Evolutionary conservation across 148 eudicot genomes (phyloP).

Genomic region (Polygonum maritimum): DNA sequence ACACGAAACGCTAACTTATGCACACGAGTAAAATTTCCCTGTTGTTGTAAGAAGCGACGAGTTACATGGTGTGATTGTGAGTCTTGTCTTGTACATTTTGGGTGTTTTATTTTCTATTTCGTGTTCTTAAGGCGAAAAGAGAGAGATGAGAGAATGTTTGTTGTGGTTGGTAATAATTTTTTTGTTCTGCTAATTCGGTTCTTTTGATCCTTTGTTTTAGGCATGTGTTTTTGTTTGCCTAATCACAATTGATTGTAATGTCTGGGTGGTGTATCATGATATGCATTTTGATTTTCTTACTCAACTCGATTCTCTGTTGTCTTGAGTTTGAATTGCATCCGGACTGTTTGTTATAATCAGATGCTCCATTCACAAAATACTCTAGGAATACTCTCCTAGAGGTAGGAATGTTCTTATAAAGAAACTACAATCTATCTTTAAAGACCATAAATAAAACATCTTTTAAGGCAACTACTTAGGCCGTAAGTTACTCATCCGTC

Average conservation of each 20-base stretch:
- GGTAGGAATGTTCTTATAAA: too few relatives aligned
- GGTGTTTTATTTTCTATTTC: not conserved
- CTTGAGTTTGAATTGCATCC: too few relatives aligned
- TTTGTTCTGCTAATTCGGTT: slow-evolving; percentile 5
- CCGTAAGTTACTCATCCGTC: too few relatives aligned
- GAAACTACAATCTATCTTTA: too few relatives aligned
- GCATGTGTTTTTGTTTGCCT: slow-evolving; percentile 12
- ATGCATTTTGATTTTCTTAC: not conserved
- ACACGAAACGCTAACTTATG: not conserved
- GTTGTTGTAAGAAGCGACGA: not conserved
- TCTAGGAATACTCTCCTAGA: too few relatives aligned
- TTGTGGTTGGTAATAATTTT: slow-evolving; percentile 6
- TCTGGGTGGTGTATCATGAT: slow-evolving; percentile 1
- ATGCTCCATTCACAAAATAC: too few relatives aligned
- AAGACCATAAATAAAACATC: too few relatives aligned
- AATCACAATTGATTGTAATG: slow-evolving; percentile 8
- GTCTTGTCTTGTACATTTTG: slow-evolving; percentile 7
- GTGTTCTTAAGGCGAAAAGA: not conserved
- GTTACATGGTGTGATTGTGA: not conserved
- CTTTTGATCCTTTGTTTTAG: slow-evolving; percentile 1
- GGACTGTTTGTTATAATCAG: too few relatives aligned
- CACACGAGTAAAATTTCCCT: not conserved
- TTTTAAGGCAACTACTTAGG: too few relatives aligned
- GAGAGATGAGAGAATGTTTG: not conserved
- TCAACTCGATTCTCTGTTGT: not conserved